phyloP scores from a whole-genome alignment of 768 basidiomycete genomes.

The Russula olivacea region DNA sequence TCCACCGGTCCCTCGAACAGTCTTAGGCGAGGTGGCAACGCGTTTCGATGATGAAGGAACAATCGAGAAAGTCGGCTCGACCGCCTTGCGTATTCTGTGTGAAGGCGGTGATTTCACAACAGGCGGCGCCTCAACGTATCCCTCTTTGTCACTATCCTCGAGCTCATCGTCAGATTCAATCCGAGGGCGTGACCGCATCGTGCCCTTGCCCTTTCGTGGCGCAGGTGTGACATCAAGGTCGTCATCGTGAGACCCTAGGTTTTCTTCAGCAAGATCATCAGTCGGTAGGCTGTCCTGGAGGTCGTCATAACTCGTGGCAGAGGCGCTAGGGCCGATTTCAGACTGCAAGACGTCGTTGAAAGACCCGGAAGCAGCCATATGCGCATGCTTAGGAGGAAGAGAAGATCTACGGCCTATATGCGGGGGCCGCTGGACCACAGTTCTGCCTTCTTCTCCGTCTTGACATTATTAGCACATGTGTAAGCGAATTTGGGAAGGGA shows the following conservation, averaged over 20 bases:
- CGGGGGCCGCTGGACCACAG: background rate
- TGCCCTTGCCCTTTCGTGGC: conserved; percentile 6
- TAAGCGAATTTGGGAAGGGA: background rate
- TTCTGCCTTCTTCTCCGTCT: background rate
- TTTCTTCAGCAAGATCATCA: conserved; percentile 13
- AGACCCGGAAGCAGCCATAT: background rate
- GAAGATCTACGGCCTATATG: background rate
- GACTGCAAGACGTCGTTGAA: conserved; percentile 1
- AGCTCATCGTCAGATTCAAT: conserved; percentile 18
- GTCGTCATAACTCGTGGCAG: conserved; percentile 15
- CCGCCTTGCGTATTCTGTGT: background rate
- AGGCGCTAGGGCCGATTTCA: background rate
- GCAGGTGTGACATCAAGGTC: conserved; percentile 3
- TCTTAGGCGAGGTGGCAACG: background rate
- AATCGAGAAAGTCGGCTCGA: conserved; percentile 17
- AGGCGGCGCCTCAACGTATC: background rate
- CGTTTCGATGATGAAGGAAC: conserved; percentile 13
- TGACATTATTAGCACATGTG: background rate
- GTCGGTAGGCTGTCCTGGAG: conserved; percentile 6
- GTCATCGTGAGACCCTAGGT: conserved; percentile 14
- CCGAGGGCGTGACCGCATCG: conserved; percentile 6
- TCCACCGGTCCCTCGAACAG: background rate
- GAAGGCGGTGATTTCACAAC: background rate
- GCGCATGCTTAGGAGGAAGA: background rate
- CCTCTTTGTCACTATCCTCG: conserved; percentile 3